Base-by-base conservation (phyloP, 2,329 filamentous ascomycete species). In the Dryadomyces quercivorus region DNA sequence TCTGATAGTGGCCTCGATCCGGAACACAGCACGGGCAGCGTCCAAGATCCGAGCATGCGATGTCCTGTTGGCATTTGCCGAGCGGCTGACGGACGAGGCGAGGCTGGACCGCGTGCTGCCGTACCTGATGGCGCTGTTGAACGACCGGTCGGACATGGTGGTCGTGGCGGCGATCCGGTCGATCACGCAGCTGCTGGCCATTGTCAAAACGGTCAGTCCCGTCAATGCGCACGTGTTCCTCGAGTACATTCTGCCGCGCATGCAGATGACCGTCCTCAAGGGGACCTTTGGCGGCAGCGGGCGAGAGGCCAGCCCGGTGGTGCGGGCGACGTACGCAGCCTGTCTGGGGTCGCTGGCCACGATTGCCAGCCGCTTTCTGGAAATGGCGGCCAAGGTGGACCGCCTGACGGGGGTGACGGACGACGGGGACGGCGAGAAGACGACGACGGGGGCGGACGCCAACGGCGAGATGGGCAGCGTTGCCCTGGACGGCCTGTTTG, bases 81-180 rank as follows among this genome's bases (percentile, higher is more conserved):
- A 97, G 69, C 79, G 87, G 56, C 70, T 97, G 22, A 95, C 92
- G 0, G 94, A 98, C 65, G 93, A 98, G 69, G 91, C 91, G 3
- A 97, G 96, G 67, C 74, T 98, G 50, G 94, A 98, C 67, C 82
- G 93, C 51, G 86, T 97, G 22, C 72, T 98, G 51, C 93, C 93
- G 1, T 96, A 96, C 65, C 73, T 97, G 40, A 86, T 95, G 70
- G 80, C 83, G 5, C 70, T 97, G 31, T 73, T 98, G 13, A 85
- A 82, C 57, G 93, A 98, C 64, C 82, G 84, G 60, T 82, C 86
- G 2, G 88, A 95, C 59, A 76, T 88, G 61, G 92, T 98, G 15
- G 85, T 89, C 49, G 82, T 95, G 50, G 83, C 91, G 22, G 90
- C 91, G 3, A 78, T 97, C 47, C 80, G 92, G 55, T 88, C 89